These are phyloP conservation scores for Arthrobotrys musiformis DNA, from an alignment of 2,329 filamentous ascomycete species.

Conservation along the genomic window DNA sequence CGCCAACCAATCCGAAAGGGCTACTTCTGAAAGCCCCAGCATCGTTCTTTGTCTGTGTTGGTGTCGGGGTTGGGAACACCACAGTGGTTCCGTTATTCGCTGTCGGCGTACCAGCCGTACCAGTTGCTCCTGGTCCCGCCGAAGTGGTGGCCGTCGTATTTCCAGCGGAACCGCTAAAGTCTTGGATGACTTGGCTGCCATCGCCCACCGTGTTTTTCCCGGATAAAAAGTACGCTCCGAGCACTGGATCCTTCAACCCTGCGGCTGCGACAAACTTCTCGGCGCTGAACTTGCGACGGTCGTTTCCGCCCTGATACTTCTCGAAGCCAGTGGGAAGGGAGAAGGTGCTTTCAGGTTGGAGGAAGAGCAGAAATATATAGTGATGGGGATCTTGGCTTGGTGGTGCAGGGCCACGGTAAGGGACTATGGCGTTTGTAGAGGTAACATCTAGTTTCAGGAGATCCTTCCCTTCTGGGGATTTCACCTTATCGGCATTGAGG, in stretches of 20 bases:
- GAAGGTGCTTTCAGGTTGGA: slow-evolving; percentile 33
- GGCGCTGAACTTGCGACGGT: slow-evolving; percentile 32
- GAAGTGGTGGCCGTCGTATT: background rate
- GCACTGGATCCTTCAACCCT: slow-evolving; percentile 22
- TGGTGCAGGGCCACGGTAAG: slow-evolving; percentile 38
- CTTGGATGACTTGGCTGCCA: slow-evolving; percentile 18
- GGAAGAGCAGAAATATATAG: slow-evolving; percentile 53
- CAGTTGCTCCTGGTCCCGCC: background rate
- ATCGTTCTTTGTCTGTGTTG: slow-evolving; percentile 24
- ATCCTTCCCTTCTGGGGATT: slow-evolving; percentile 5
- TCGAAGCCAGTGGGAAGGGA: slow-evolving; percentile 31
- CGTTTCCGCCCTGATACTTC: slow-evolving; percentile 34
- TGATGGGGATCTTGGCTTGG: slow-evolving; percentile 43
- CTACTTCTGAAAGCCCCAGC: background rate
- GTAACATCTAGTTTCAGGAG: slow-evolving; percentile 39
- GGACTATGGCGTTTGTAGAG: slow-evolving; percentile 27
- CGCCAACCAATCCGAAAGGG: background rate
- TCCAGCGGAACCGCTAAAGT: background rate
- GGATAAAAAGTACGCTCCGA: slow-evolving; percentile 41
- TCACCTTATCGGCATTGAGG: slow-evolving; percentile 27
- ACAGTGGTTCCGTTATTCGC: slow-evolving; percentile 16
- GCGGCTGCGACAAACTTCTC: slow-evolving; percentile 26
- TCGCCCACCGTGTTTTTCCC: slow-evolving; percentile 36
- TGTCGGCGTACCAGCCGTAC: background rate
- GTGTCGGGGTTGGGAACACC: slow-evolving; percentile 21